Evolutionary conservation across 1,284 basidiomycete genomes (phyloP).

Genomic region (Tilletia caries): DNA sequence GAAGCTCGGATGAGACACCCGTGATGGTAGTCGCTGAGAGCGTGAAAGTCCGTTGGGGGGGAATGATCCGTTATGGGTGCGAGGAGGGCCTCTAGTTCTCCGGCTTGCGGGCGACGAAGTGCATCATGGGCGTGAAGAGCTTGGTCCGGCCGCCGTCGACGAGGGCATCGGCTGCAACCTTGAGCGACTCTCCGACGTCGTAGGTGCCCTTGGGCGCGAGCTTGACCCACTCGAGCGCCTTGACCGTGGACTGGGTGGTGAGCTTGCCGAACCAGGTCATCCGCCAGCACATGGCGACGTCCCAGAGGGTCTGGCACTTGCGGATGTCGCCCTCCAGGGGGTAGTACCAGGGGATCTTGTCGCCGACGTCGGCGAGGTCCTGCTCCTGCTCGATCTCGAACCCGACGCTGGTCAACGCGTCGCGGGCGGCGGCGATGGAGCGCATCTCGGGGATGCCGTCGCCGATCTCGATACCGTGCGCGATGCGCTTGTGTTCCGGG

Average conservation of each 20-base stretch:
- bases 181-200: slow-evolving; percentile 84
- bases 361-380: slow-evolving; percentile 80
- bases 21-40: too few species aligned
- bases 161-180: slow-evolving; percentile 74
- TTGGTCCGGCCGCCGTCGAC: slow-evolving; percentile 82
- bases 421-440: slow-evolving; percentile 67
- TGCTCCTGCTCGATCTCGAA: slow-evolving; percentile 88
- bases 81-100: slow-evolving; percentile 20
- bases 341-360: slow-evolving; percentile 89
- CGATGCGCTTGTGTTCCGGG: slow-evolving; percentile 84
- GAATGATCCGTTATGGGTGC: too few species aligned
- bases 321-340: slow-evolving; percentile 86
- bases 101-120: slow-evolving; percentile 24
- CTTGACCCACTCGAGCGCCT: slow-evolving; percentile 73
- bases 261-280: slow-evolving; percentile 84
- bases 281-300: slow-evolving; percentile 58
- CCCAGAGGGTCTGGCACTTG: slow-evolving; percentile 92
- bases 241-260: slow-evolving; percentile 77
- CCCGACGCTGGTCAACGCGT: slow-evolving; percentile 79
- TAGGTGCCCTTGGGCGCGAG: slow-evolving; percentile 88
- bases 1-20: too few species aligned
- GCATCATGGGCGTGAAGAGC: slow-evolving; percentile 60
- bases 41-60: too few species aligned
- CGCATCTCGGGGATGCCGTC: slow-evolving; percentile 99
- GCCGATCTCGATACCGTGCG: slow-evolving; percentile 72